A percentile compares a stretch with the other conserved stretches of the same genome.
phyloP scores from a whole-genome alignment of 208 protist species.

The Crithidia brevicula region DNA sequence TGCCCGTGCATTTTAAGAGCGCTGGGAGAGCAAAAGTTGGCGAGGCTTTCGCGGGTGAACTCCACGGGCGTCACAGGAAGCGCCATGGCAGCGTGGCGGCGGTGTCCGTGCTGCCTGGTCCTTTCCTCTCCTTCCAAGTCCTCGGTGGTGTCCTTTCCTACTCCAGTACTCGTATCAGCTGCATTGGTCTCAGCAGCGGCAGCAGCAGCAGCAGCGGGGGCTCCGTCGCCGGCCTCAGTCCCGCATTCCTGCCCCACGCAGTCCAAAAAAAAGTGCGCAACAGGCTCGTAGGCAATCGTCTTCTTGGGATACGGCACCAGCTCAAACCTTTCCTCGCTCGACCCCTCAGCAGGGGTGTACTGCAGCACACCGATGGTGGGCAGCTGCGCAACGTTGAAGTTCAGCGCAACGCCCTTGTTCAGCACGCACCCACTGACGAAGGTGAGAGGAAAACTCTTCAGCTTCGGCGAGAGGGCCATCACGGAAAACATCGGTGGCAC shows the following conservation, averaged over 20 bases:
- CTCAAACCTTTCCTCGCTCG: constrained; percentile 32
- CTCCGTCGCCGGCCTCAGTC: background rate
- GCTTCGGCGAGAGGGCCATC: constrained; percentile 64
- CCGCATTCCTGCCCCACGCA: constrained; percentile 22
- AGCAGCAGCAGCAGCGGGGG: background rate
- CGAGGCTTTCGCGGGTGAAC: constrained; percentile 34
- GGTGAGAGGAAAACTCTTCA: constrained; percentile 74
- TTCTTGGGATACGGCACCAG: constrained; percentile 45
- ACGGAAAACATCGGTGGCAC: constrained; percentile 86
- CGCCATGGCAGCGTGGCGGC: constrained; percentile 13
- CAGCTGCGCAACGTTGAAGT: constrained; percentile 50
- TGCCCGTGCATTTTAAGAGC: constrained; percentile 31
- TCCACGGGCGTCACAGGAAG: constrained; percentile 32
- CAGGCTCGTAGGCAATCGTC: constrained; percentile 65
- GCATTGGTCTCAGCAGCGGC: background rate
- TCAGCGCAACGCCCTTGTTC: constrained; percentile 26
- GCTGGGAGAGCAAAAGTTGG: constrained; percentile 50
- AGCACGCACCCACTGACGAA: constrained; percentile 51
- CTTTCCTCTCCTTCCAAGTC: constrained; percentile 11
- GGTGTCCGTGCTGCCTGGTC: background rate
- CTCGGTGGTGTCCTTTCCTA: no score
- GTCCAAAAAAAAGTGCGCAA: constrained; percentile 71
- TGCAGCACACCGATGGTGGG: constrained; percentile 64
- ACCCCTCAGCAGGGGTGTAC: constrained; percentile 16
- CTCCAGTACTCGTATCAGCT: no score